Percentiles rank a stretch among this genome's conserved stretches.
phyloP scores from a whole-genome alignment of 192 early-diverging fungal genomes.

The Backusella psychrophila region DNA sequence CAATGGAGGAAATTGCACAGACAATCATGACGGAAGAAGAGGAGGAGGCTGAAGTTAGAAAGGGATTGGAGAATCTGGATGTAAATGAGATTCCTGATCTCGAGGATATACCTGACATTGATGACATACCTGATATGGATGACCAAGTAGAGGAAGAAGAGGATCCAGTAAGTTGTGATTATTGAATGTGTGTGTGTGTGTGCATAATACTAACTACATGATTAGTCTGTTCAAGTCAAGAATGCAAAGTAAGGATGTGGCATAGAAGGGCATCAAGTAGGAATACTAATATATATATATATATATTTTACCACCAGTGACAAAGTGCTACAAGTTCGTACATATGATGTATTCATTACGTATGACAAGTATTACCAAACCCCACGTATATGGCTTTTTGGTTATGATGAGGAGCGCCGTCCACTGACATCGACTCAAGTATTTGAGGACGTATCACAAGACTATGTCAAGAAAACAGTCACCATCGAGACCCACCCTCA shows the following conservation, averaged over 20 bases:
- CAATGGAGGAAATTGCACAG: conserved; percentile 59
- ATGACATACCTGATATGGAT: conserved; percentile 88
- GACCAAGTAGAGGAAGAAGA: conserved; percentile 73
- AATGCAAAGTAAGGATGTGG: conserved; percentile 4
- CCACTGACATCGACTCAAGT: conserved; percentile 90
- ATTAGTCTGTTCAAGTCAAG: conserved; percentile 13
- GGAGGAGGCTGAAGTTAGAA: conserved; percentile 15
- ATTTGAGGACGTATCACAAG: conserved; percentile 97
- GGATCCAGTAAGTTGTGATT: conserved; percentile 57
- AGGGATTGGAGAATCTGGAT: conserved; percentile 10
- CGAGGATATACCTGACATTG: conserved; percentile 82
- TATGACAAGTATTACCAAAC: conserved; percentile 99
- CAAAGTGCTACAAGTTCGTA: conserved; percentile 87
- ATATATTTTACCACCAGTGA: conserved; percentile 58
- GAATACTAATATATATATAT: too few species aligned
- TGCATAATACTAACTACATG: neutral
- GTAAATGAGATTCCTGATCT: conserved; percentile 36
- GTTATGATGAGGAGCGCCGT: conserved; percentile 87
- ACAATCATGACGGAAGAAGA: conserved; percentile 57
- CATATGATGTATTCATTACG: conserved; percentile 98
- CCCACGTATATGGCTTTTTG: conserved; percentile 95
- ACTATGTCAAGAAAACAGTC: conserved; percentile 99
- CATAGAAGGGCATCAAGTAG: neutral
- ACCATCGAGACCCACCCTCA: conserved; percentile 98
- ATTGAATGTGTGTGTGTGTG: neutral